phyloP scores from a whole-genome alignment of 1,284 basidiomycete genomes.

The Laetiporus sulphureus region DNA sequence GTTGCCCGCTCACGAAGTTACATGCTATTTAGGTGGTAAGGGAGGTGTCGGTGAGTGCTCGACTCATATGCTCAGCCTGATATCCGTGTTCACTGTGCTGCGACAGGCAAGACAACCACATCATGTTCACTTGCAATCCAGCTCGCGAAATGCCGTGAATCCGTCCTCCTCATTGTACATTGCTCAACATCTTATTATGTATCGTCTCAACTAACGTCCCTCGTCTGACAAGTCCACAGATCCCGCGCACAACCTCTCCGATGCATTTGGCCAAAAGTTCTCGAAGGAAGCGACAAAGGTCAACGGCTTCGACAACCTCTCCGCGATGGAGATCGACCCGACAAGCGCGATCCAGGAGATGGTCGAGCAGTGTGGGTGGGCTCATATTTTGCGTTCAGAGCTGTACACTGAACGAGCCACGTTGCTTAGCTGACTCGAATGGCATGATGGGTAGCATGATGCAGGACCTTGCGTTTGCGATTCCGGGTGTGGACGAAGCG shows the following conservation, averaged over 20 bases:
- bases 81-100: neutral
- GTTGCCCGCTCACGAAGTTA: constrained; percentile 8
- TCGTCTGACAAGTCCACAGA: constrained; percentile 77
- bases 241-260: constrained; percentile 97
- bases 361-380: constrained; percentile 88
- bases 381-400: constrained; percentile 1
- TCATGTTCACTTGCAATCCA: constrained; percentile 96
- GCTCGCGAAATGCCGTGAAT: constrained; percentile 80
- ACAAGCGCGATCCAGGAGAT: constrained; percentile 97
- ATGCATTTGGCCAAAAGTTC: constrained; percentile 99
- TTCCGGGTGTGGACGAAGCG: constrained; percentile 98
- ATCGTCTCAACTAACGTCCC: neutral
- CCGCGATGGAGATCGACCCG: constrained; percentile 99
- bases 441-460: constrained; percentile 99
- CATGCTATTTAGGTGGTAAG: constrained; percentile 68
- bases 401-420: neutral
- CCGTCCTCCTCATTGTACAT: constrained; percentile 88
- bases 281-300: constrained; percentile 99
- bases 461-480: constrained; percentile 98
- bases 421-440: constrained; percentile 69
- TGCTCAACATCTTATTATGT: neutral
- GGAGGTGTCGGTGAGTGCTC: constrained; percentile 79
- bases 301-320: constrained; percentile 96
- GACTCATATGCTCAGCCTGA: too few species aligned
- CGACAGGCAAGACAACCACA: constrained; percentile 87